These are phyloP conservation scores for Pyrenochaeta sp. DNA, from an alignment of 2,329 filamentous ascomycete species.

Conservation along the genomic window DNA sequence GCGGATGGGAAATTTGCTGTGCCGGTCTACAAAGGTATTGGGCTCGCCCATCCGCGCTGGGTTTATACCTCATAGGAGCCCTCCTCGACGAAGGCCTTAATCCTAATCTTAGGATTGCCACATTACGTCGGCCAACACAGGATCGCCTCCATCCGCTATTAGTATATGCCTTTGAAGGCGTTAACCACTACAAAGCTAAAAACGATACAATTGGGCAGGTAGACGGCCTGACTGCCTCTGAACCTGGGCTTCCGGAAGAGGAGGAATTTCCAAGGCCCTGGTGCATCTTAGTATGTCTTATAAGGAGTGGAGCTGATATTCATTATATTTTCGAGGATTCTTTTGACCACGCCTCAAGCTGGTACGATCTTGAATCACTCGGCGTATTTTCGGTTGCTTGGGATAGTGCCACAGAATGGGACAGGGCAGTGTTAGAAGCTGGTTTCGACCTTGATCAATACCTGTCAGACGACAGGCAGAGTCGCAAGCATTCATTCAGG, in stretches of 20 bases:
- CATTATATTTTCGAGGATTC: background rate
- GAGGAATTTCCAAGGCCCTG: background rate
- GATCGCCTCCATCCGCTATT: too few species aligned
- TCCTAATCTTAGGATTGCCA: too few species aligned
- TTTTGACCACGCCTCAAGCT: background rate
- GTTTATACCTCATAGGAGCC: too few species aligned
- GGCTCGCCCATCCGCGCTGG: too few species aligned
- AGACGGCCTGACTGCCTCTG: too few species aligned
- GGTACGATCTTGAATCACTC: background rate
- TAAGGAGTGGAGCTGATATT: background rate
- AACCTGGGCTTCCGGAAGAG: background rate
- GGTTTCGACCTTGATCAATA: background rate
- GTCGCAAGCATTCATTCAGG: background rate
- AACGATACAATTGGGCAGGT: too few species aligned
- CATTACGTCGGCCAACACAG: too few species aligned
- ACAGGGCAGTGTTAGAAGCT: background rate
- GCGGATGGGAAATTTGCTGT: too few species aligned
- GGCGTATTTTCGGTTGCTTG: background rate
- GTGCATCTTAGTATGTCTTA: background rate
- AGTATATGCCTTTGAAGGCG: too few species aligned
- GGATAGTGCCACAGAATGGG: background rate
- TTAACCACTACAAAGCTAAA: background rate
- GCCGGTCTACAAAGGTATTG: too few species aligned
- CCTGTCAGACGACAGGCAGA: background rate
- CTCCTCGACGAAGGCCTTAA: too few species aligned